These are phyloP conservation scores for Aureobasidium mangrovei DNA, from an alignment of 2,329 filamentous ascomycete species.

Conservation along the genomic window DNA sequence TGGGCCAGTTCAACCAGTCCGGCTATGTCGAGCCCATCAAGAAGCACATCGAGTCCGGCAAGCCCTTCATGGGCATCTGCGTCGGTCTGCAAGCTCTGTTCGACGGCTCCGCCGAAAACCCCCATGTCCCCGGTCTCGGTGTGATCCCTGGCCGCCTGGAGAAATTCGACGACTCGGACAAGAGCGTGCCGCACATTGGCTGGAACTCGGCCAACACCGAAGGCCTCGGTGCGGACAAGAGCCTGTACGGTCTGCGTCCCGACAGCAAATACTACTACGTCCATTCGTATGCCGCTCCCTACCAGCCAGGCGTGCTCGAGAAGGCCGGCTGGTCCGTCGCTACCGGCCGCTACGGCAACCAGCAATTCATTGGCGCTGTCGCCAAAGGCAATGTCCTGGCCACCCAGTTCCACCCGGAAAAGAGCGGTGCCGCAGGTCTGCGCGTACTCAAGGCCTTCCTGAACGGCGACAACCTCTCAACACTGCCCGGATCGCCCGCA, in stretches of 20 bases:
- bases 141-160: slow-evolving; percentile 62
- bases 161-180: slow-evolving; percentile 67
- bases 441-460: slow-evolving; percentile 79
- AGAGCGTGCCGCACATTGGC: slow-evolving; percentile 96
- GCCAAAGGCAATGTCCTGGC: slow-evolving; percentile 78
- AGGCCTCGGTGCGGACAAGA: slow-evolving; percentile 35
- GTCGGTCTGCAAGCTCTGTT: slow-evolving; percentile 91
- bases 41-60: slow-evolving; percentile 77
- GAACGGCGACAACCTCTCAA: slow-evolving; percentile 54
- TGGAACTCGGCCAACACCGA: slow-evolving; percentile 83
- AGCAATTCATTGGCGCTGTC: slow-evolving; percentile 87
- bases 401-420: slow-evolving; percentile 97
- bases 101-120: slow-evolving; percentile 71
- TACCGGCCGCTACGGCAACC: slow-evolving; percentile 74
- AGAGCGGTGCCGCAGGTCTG: slow-evolving; percentile 83
- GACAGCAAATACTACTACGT: slow-evolving; percentile 98
- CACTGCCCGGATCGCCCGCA: slow-evolving; percentile 37
- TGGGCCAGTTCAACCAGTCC: slow-evolving; percentile 71
- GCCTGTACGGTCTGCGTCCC: slow-evolving; percentile 69
- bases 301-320: slow-evolving; percentile 65
- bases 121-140: slow-evolving; percentile 62
- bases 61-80: slow-evolving; percentile 97
- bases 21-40: slow-evolving; percentile 77
- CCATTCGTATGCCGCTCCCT: slow-evolving; percentile 83
- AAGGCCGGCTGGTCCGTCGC: slow-evolving; percentile 84